Percentiles rank a stretch among this genome's conserved stretches.
These are phyloP conservation scores for Nitzschia sp. DNA, from an alignment of 108 stramenopile genomes.

Conservation along the genomic window DNA sequence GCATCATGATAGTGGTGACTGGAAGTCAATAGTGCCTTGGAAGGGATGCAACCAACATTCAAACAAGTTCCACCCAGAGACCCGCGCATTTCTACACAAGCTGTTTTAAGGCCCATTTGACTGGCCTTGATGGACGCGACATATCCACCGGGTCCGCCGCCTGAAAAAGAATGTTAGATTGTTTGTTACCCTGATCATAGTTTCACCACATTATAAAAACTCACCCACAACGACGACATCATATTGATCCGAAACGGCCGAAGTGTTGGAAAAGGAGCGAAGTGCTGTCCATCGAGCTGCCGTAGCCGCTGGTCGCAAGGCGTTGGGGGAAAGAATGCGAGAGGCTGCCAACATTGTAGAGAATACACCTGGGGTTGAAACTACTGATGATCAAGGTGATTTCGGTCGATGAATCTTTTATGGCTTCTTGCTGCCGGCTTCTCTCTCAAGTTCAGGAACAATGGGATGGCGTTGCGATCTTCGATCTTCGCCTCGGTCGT, in stretches of 20 bases:
- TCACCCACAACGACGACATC: slow-evolving; percentile 69
- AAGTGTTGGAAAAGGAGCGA: slow-evolving; percentile 50
- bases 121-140: slow-evolving; percentile 99
- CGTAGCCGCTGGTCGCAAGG: slow-evolving; percentile 4
- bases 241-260: slow-evolving; percentile 45
- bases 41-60: slow-evolving; percentile 99
- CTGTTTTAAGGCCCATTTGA: slow-evolving; percentile 98
- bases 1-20: slow-evolving; percentile 97
- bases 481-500: too few species aligned
- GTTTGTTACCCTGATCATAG: not conserved
- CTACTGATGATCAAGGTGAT: not conserved
- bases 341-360: slow-evolving; percentile 27
- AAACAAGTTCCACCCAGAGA: slow-evolving; percentile 93
- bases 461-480: too few species aligned
- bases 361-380: too few species aligned
- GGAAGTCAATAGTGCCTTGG: slow-evolving; percentile 95
- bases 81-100: slow-evolving; percentile 98
- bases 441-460: too few species aligned
- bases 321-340: slow-evolving; percentile 2
- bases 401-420: too few species aligned
- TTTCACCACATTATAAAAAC: slow-evolving; percentile 6
- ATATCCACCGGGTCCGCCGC: slow-evolving; percentile 99
- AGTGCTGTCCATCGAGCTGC: slow-evolving; percentile 24
- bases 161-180: slow-evolving; percentile 34
- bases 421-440: too few species aligned